These are phyloP conservation scores for Sarcodon aspratus DNA, from an alignment of 768 basidiomycete genomes.

Conservation along the genomic window DNA sequence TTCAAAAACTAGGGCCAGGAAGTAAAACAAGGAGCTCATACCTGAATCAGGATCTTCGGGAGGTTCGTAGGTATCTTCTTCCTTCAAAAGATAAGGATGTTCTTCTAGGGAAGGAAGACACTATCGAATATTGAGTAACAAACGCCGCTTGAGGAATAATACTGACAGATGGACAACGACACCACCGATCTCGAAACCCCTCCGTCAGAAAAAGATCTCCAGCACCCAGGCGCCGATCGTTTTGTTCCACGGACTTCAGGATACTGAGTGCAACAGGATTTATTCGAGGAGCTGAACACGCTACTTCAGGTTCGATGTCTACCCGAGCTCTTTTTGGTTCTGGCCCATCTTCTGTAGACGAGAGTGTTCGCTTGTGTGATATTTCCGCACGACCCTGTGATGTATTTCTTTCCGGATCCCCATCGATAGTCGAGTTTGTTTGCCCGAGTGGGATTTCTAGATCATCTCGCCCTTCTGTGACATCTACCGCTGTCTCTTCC, in stretches of 20 bases:
- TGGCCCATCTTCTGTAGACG: conserved; percentile 19
- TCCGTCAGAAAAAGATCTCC: conserved; percentile 72
- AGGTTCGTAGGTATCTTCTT: conserved; percentile 78
- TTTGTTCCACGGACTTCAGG: conserved; percentile 13
- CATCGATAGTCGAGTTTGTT: background rate
- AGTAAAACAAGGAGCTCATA: conserved; percentile 8
- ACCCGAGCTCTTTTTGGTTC: conserved; percentile 33
- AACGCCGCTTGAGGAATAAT: background rate
- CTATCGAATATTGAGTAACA: conserved; percentile 19
- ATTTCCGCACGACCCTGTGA: background rate
- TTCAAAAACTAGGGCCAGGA: background rate
- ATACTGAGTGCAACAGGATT: conserved; percentile 33
- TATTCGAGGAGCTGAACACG: too few species aligned
- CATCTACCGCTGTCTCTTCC: too few species aligned
- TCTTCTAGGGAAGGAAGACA: conserved; percentile 45
- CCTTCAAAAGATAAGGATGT: conserved; percentile 53
- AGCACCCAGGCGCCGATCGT: conserved; percentile 28
- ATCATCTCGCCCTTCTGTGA: too few species aligned
- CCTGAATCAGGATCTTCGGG: conserved; percentile 83
- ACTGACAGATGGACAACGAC: conserved; percentile 51
- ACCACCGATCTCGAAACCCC: conserved; percentile 73
- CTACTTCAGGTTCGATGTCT: conserved; percentile 18
- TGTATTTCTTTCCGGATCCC: background rate
- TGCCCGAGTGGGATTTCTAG: too few species aligned
- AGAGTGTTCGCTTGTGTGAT: conserved; percentile 34